A percentile compares a stretch with the other conserved stretches of the same genome.
Evolutionary conservation across 352 stramenopile genomes (phyloP).

Genomic region (Pythium apleroticum): DNA sequence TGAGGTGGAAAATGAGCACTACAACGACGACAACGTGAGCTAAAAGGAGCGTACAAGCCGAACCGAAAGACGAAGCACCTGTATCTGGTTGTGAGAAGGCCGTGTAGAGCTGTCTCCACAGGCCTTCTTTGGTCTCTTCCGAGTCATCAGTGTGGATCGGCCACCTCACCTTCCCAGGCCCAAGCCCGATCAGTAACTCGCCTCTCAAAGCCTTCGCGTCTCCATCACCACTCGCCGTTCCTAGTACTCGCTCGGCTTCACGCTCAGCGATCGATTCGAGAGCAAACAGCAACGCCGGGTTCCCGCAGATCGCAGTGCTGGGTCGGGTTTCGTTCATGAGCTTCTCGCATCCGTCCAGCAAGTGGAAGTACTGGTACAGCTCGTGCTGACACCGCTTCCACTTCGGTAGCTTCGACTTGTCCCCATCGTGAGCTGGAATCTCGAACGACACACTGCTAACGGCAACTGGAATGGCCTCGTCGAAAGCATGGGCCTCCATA

Average conservation of each 20-base stretch:
- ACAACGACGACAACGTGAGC: neutral
- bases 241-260: neutral
- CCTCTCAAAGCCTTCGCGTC: neutral
- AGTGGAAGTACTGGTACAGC: slow-evolving; percentile 47
- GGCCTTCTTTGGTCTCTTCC: neutral
- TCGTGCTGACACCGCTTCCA: slow-evolving; percentile 19
- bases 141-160: slow-evolving; percentile 18
- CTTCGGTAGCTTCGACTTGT: neutral
- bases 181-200: slow-evolving; percentile 13
- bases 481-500: neutral
- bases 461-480: neutral
- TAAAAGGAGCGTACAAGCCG: neutral
- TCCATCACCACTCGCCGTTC: neutral
- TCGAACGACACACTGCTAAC: slow-evolving; percentile 11
- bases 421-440: slow-evolving; percentile 1
- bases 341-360: slow-evolving; percentile 52
- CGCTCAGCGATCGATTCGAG: slow-evolving; percentile 21
- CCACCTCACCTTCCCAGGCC: neutral
- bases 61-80: neutral
- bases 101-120: slow-evolving; percentile 28
- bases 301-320: slow-evolving; percentile 69
- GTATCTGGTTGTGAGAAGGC: slow-evolving; percentile 15
- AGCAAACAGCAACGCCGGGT: slow-evolving; percentile 48
- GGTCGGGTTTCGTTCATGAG: slow-evolving; percentile 38
- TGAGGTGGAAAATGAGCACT: slow-evolving; percentile 66